Percentiles rank a stretch among this genome's conserved stretches.
Conservation (phyloP, 805 yeast genomes). For the Saccharomycopsis sp. region DNA sequence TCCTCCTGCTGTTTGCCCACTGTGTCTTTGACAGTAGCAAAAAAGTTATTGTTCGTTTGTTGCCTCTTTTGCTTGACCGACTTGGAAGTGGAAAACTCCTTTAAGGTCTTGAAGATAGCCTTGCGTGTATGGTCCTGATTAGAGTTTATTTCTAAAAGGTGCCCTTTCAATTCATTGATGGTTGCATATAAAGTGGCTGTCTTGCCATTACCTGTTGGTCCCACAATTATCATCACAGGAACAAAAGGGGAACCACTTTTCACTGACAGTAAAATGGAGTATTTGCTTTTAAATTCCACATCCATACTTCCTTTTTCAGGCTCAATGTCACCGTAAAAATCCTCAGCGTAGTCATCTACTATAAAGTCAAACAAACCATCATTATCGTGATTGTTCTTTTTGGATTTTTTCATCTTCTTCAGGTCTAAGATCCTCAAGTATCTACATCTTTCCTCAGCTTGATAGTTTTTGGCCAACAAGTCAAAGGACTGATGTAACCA, state of each 20-base stretch:
- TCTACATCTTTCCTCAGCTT: slow-evolving; percentile 1
- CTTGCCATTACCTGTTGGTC: slow-evolving; percentile 73
- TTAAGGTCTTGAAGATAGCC: slow-evolving; percentile 57
- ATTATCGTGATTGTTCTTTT: slow-evolving; percentile 4
- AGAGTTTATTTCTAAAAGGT: slow-evolving; percentile 75
- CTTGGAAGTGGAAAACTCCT: slow-evolving; percentile 80
- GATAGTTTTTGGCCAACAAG: slow-evolving; percentile 13
- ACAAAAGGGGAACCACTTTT: slow-evolving; percentile 31
- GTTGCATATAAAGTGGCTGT: slow-evolving; percentile 66
- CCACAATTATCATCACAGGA: slow-evolving; percentile 61
- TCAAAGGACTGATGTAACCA: slow-evolving; percentile 14
- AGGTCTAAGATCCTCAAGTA: slow-evolving; percentile 23
- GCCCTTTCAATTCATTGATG: slow-evolving; percentile 54
- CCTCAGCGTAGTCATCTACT: slow-evolving; percentile 26
- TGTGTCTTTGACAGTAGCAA: slow-evolving; percentile 10
- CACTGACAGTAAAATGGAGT: slow-evolving; percentile 2
- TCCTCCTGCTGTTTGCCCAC: slow-evolving; percentile 11
- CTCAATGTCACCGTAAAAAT: slow-evolving; percentile 10
- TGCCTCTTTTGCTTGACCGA: slow-evolving; percentile 46
- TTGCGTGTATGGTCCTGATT: slow-evolving; percentile 67
- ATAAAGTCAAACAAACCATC: slow-evolving; percentile 31
- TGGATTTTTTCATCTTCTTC: slow-evolving; percentile 23
- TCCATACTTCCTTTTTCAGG: slow-evolving; percentile 13
- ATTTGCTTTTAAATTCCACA: slow-evolving; percentile 22
- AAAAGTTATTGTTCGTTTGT: slow-evolving; percentile 8